Percentiles rank a stretch among this genome's conserved stretches.
Evolutionary conservation across 768 basidiomycete genomes (phyloP).

Genomic region (Terana coerulea): DNA sequence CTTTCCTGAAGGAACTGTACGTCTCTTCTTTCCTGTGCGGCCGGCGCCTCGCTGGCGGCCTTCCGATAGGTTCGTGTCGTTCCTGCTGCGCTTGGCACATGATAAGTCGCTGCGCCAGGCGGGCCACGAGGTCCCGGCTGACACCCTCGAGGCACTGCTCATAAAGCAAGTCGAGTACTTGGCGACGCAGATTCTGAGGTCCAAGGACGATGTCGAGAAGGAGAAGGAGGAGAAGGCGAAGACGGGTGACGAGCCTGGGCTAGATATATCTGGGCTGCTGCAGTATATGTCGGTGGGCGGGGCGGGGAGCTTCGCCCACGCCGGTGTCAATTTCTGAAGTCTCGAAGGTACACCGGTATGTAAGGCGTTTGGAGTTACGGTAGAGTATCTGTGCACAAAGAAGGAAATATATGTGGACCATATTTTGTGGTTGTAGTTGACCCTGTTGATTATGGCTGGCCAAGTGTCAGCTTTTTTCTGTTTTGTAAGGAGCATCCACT

Average conservation of each 20-base stretch:
- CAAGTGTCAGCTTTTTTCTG: too few species aligned
- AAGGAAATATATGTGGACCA: too few species aligned
- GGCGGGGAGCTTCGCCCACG: too few species aligned
- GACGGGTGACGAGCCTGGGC: not conserved
- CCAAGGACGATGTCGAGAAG: conserved; percentile 6
- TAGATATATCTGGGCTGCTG: too few species aligned
- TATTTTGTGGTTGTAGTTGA: too few species aligned
- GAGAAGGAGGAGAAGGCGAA: not conserved
- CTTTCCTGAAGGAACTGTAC: conserved; percentile 39
- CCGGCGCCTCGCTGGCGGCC: conserved; percentile 23
- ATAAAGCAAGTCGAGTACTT: conserved; percentile 14
- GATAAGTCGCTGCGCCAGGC: conserved; percentile 12
- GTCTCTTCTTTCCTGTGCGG: conserved; percentile 3
- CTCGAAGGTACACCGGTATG: too few species aligned
- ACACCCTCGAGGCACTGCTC: conserved; percentile 2
- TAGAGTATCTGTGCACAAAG: too few species aligned
- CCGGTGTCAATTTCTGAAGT: too few species aligned
- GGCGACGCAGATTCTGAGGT: conserved; percentile 11
- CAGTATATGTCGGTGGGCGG: too few species aligned
- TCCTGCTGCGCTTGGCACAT: conserved; percentile 32
- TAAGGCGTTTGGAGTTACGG: too few species aligned
- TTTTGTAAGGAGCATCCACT: too few species aligned
- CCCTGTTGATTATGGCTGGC: too few species aligned
- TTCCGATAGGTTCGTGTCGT: conserved; percentile 24
- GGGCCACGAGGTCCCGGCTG: not conserved